Percentiles rank a stretch among this genome's conserved stretches.
Conservation (phyloP, 768 basidiomycete species). For the Leucocoprinus birnbaumii region DNA sequence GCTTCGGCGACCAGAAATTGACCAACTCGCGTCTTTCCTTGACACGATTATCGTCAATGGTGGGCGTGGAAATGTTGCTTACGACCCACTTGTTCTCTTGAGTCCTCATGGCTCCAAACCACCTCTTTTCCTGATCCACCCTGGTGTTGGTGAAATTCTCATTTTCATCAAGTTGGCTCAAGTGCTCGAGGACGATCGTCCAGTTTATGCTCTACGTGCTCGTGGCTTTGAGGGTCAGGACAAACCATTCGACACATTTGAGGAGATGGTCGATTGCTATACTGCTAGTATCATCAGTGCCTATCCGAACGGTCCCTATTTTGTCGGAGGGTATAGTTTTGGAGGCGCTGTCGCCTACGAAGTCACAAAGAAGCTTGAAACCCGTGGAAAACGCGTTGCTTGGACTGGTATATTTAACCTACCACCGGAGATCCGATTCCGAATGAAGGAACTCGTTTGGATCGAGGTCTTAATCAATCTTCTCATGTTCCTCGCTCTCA, state of each 20-base stretch:
- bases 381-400: constrained; percentile 1
- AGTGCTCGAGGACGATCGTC: constrained; percentile 4
- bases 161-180: constrained; percentile 6
- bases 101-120: constrained; percentile 3
- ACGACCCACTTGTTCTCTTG: constrained; percentile 8
- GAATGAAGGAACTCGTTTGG: constrained; percentile 10
- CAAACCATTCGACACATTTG: constrained; percentile 5
- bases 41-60: not conserved
- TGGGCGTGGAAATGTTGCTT: not conserved
- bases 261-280: constrained; percentile 5
- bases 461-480: constrained; percentile 7
- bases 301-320: constrained; percentile 4
- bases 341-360: constrained; percentile 7
- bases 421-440: constrained; percentile 8
- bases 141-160: constrained; percentile 9
- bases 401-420: constrained; percentile 7
- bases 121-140: constrained; percentile 8
- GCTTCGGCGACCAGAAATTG: constrained; percentile 4
- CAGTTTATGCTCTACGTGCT: constrained; percentile 6
- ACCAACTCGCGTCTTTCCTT: not conserved
- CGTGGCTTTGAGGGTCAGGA: constrained; percentile 5
- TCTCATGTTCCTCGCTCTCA: constrained; percentile 4
- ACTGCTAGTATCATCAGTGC: not conserved
- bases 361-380: constrained; percentile 6
- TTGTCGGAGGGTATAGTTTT: constrained; percentile 5